phyloP scores from a whole-genome alignment of 2,329 filamentous ascomycete species.

The Colletotrichum sp. region DNA sequence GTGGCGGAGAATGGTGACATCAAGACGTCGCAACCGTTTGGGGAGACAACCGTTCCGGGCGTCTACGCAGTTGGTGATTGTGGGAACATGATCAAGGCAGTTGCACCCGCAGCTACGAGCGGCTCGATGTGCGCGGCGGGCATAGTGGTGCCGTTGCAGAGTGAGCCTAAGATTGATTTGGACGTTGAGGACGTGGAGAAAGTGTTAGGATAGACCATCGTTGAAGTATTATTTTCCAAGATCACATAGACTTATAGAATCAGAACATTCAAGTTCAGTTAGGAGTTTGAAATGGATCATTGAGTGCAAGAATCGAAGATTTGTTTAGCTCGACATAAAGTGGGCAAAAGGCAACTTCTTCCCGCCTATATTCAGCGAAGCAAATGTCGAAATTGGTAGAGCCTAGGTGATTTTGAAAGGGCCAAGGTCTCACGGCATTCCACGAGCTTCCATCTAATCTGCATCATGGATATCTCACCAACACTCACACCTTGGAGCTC shows the following conservation, averaged over 20 bases:
- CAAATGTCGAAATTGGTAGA: not conserved
- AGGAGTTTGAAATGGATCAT: not conserved
- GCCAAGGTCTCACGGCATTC: not conserved
- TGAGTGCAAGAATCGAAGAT: not conserved
- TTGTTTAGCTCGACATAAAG: not conserved
- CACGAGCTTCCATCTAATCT: not conserved
- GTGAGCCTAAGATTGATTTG: conserved; percentile 5
- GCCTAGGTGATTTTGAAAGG: not conserved
- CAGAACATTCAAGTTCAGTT: not conserved
- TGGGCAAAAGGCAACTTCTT: not conserved
- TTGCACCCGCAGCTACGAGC: conserved; percentile 31
- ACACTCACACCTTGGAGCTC: not conserved
- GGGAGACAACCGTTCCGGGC: conserved; percentile 53
- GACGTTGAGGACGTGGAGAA: not conserved
- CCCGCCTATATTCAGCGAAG: not conserved
- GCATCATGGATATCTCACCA: not conserved
- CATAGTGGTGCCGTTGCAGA: conserved; percentile 20
- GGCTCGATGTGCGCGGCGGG: conserved; percentile 32
- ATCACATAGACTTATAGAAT: not conserved
- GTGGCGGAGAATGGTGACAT: conserved; percentile 47
- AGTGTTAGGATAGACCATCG: not conserved
- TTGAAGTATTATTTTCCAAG: not conserved
- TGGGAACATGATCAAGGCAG: conserved; percentile 33
- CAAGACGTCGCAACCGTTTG: conserved; percentile 46
- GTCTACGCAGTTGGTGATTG: conserved; percentile 61